Evolutionary conservation across 2,329 filamentous ascomycete species (phyloP), one percentile per base, ranked within the genome.

Genomic region (Escovopsis sp.): DNA sequence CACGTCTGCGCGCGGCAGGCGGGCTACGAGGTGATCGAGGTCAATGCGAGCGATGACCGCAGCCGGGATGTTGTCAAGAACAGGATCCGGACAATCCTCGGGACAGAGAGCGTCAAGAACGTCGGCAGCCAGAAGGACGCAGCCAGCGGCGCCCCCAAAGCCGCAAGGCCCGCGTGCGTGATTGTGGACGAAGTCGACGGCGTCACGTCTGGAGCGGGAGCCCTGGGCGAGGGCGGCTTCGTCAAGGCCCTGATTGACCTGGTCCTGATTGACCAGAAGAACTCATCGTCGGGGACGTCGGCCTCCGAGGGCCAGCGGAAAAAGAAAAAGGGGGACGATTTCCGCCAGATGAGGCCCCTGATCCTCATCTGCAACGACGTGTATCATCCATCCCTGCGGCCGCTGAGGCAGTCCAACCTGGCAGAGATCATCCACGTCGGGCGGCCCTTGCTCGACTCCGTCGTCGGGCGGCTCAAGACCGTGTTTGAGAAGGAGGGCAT

Each of bases 351-450:
- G 63, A 74, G 91, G 38, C 91, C 91, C 0, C 68, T 98, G 28
- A 86, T 98, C 40, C 69, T 98, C 39, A 91, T 98, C 52, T 98
- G 91, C 67, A 98, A 98, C 54, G 93, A 98, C 59, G 78, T 96
- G 1, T 98, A 98, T 55, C 87, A 94, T 51, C 80, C 89, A 4
- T 85, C 88, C 18, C 70, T 98, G 35, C 76, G 87, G 26, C 87
- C 85, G 0, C 68, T 98, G 7, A 78, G 91, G n/a, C 83, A 89
- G 49, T 88, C 86, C 0, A 77, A 70, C 6, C 65, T 91, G 40
- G 91, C 89, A 0, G 91, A 98, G 59, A 79, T 96, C 34, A 80
- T 98, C 19, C 87, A 94, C 55, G 82, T 94, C 32, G 85, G 89
- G 39, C 91, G 91, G 53, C 87, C 91, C 2, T 80, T 84, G 0